Conservation (phyloP, 2,329 filamentous ascomycete genomes). For the Pestalotiopsis sp. region DNA sequence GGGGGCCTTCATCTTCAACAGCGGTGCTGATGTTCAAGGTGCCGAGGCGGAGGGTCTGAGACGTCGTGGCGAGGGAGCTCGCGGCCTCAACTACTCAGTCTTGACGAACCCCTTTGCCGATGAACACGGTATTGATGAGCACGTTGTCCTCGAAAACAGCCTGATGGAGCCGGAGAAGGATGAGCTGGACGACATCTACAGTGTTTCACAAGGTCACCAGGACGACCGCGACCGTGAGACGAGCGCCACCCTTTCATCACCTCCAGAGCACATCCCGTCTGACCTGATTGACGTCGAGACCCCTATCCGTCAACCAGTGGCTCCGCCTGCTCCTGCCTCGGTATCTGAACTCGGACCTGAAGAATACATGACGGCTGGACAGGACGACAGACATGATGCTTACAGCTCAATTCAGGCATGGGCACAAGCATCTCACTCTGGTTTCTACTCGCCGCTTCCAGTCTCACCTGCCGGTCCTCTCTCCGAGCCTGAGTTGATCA, state of each 20-base stretch:
- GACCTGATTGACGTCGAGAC: constrained; percentile 34
- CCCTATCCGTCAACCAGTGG: neutral
- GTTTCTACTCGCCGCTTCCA: constrained; percentile 64
- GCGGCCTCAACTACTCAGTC: constrained; percentile 46
- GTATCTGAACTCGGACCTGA: constrained; percentile 43
- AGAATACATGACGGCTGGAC: constrained; percentile 55
- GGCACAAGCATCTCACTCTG: constrained; percentile 55
- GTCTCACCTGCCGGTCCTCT: constrained; percentile 49
- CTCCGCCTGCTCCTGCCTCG: constrained; percentile 28
- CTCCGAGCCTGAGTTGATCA: constrained; percentile 55
- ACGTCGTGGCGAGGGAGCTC: constrained; percentile 49
- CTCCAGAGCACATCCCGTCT: constrained; percentile 26
- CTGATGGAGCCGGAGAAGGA: constrained; percentile 47
- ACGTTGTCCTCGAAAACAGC: constrained; percentile 39
- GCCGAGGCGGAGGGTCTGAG: constrained; percentile 45
- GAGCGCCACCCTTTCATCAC: constrained; percentile 20
- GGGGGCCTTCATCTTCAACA: constrained; percentile 60
- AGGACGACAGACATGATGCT: constrained; percentile 43
- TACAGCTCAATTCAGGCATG: constrained; percentile 67
- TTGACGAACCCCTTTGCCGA: constrained; percentile 64
- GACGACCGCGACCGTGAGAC: constrained; percentile 15
- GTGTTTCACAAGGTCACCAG: constrained; percentile 49
- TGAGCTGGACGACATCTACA: constrained; percentile 57
- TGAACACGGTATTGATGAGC: constrained; percentile 57
- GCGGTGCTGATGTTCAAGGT: constrained; percentile 47